Conservation (phyloP, 495 filamentous ascomycete species). For the Talaromyces liani region DNA sequence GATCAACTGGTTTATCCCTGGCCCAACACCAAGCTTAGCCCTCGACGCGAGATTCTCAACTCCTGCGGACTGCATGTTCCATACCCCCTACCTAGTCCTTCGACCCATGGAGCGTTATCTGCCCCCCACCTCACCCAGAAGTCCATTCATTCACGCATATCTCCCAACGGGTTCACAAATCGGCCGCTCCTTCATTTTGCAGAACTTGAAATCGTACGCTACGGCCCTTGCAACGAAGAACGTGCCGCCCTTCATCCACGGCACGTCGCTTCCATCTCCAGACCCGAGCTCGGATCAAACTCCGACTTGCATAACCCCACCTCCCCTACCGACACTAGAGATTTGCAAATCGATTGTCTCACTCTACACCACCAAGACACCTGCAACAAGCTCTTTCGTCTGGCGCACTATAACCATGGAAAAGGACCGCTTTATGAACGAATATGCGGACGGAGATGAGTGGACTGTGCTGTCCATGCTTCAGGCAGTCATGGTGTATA, state of each 20-base stretch:
- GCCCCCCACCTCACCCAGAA: background rate
- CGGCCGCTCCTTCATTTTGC: background rate
- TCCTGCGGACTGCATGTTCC: background rate
- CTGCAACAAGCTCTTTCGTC: background rate
- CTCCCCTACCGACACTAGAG: background rate
- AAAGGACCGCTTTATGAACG: background rate
- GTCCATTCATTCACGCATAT: background rate
- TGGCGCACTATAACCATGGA: background rate
- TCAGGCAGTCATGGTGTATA: background rate
- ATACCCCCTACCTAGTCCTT: background rate
- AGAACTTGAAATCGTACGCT: background rate
- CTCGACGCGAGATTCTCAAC: background rate
- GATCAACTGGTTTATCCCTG: background rate
- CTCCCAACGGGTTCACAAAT: background rate
- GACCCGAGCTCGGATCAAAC: background rate
- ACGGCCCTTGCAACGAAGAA: background rate
- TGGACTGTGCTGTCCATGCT: background rate
- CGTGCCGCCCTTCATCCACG: background rate
- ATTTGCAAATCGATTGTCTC: background rate
- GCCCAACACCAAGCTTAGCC: background rate
- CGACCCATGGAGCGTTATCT: background rate
- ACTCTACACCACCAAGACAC: background rate
- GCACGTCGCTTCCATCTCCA: background rate
- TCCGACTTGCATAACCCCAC: background rate
- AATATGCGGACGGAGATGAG: background rate